Evolutionary conservation across 2,329 filamentous ascomycete genomes (phyloP).

Genomic region (Aspergillus oerlinghausenensis): DNA sequence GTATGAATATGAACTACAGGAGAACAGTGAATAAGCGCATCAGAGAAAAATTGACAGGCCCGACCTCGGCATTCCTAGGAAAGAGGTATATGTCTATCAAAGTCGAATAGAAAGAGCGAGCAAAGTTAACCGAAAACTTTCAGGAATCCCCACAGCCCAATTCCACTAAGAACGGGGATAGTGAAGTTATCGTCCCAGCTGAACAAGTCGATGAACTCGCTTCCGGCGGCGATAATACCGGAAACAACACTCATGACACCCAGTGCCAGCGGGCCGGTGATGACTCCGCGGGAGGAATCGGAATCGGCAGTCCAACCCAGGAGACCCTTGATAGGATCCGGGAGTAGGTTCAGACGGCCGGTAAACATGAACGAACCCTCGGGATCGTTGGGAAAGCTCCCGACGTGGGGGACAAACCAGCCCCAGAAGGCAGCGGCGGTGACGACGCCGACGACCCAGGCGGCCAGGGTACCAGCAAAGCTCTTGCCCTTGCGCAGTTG

Average conservation of each 20-base stretch:
- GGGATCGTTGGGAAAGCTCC: conserved; percentile 65
- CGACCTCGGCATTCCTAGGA: not conserved
- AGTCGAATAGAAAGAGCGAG: conserved; percentile 3
- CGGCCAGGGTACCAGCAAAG: conserved; percentile 80
- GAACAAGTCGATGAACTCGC: conserved; percentile 86
- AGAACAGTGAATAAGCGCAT: not conserved
- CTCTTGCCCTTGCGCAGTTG: conserved; percentile 84
- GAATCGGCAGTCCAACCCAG: conserved; percentile 59
- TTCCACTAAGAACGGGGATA: conserved; percentile 84
- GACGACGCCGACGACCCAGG: conserved; percentile 74
- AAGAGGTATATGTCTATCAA: not conserved
- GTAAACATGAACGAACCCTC: conserved; percentile 74
- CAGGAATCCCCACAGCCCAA: conserved; percentile 87
- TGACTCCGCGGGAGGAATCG: conserved; percentile 48
- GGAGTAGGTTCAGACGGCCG: conserved; percentile 65
- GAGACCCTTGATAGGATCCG: conserved; percentile 52
- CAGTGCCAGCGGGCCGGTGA: conserved; percentile 69
- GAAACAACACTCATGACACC: conserved; percentile 79
- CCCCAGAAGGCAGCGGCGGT: conserved; percentile 88
- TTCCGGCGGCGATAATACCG: conserved; percentile 81
- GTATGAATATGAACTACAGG: not conserved
- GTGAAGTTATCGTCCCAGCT: conserved; percentile 97
- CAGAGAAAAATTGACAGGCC: not conserved
- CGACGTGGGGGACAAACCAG: conserved; percentile 66
- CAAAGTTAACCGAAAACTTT: conserved; percentile 66